A percentile compares a stretch with the other conserved stretches of the same genome.
phyloP scores from a whole-genome alignment of 805 yeast genomes.

The Scheffersomyces lignosus region DNA sequence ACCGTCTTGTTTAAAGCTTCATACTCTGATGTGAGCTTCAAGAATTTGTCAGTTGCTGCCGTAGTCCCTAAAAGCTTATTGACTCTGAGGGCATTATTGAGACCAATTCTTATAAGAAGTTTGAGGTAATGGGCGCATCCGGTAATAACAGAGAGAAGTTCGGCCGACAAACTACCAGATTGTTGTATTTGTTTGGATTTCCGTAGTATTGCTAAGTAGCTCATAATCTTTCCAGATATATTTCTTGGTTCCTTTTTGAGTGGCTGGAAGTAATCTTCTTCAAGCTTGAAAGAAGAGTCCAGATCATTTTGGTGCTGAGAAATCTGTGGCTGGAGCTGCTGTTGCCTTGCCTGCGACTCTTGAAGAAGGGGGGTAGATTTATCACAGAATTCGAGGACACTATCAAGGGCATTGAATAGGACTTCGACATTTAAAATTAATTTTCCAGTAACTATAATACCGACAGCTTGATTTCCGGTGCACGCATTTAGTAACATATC shows the following conservation, averaged over 20 bases:
- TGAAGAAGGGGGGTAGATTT: background rate
- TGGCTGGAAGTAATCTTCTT: slow-evolving; percentile 33
- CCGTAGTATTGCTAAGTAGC: slow-evolving; percentile 79
- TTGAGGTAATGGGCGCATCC: slow-evolving; percentile 92
- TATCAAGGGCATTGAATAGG: slow-evolving; percentile 73
- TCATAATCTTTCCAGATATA: slow-evolving; percentile 85
- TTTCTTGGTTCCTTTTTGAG: slow-evolving; percentile 73
- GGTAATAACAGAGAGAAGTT: slow-evolving; percentile 76
- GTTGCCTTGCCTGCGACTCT: background rate
- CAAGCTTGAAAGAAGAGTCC: slow-evolving; percentile 10
- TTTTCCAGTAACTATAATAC: slow-evolving; percentile 67
- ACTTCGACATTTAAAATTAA: slow-evolving; percentile 74
- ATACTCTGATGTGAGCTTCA: slow-evolving; percentile 43
- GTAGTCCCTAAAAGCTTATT: slow-evolving; percentile 60
- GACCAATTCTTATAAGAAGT: slow-evolving; percentile 75
- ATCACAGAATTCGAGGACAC: slow-evolving; percentile 29
- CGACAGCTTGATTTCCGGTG: slow-evolving; percentile 64
- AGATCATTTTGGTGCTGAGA: slow-evolving; percentile 13
- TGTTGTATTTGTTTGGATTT: slow-evolving; percentile 46
- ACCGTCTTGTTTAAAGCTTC: slow-evolving; percentile 15
- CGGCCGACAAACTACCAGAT: slow-evolving; percentile 55
- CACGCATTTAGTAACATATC: slow-evolving; percentile 89
- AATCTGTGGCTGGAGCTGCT: slow-evolving; percentile 1
- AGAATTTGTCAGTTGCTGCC: slow-evolving; percentile 60
- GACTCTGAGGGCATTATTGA: slow-evolving; percentile 70